Base-by-base conservation (phyloP, 129 eudicot genomes). In the Flaveria brownii region DNA sequence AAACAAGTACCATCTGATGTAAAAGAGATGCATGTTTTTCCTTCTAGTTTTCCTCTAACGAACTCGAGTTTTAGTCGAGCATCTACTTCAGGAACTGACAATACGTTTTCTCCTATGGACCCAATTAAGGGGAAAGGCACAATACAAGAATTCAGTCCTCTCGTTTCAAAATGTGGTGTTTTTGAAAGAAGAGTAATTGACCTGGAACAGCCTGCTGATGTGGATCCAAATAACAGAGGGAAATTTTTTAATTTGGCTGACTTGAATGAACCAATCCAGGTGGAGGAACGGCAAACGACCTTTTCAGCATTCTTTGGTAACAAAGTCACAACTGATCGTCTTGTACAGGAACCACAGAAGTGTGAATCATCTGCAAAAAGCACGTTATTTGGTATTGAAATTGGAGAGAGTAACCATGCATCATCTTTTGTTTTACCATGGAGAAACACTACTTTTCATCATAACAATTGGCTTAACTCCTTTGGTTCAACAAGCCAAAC, bases 321-420 rank as follows among this genome's bases (percentile, higher is more conserved):
- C 75, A 51, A 70, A 49, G 77, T 28, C 18, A 46, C 49, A 23
- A 13, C 72, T n/a, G n/a, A 33, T 22, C 30, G 25, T 45, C 64
- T 61, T 57, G 39, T 61, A 23, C 84, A 78, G 73, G 83, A 81
- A 22, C 49, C 81, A 60, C 63, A 22, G 54, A 82, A 69, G 65
- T 52, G 68, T 33, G 84, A 79, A 78, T 70, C 79, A 51, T 56
- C 79, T 45, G 82, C 82, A 10, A 89, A 80, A 85, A 84, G 78
- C 81, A 91, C 62, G n/a, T 68, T 91, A 46, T 91, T 88, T 81
- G 96, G 96, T 14, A 83, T 89, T 55, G 96, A 91, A 82, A 85
- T 91, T 54, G 67, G 72, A 7, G 89, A 76, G 73, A 85, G 69
- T 59, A 79, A 73, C 71, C 70, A 73, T 64, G 61, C 73, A 36